Evolutionary conservation across 768 basidiomycete genomes (phyloP), one percentile per base, ranked within the genome.

Genomic region (Tricholoma sp.): DNA sequence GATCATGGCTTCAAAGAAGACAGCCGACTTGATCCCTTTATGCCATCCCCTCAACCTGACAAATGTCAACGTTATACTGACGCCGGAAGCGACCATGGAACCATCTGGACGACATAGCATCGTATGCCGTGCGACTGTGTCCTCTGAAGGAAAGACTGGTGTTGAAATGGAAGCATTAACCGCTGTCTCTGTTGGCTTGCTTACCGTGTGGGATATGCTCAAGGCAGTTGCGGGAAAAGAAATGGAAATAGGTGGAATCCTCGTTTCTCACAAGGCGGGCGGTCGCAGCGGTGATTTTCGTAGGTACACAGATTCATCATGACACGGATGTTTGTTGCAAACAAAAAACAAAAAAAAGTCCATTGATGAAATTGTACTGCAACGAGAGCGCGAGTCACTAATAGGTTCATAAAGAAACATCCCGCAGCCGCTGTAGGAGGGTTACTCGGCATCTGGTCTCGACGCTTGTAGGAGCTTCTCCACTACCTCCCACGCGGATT

Each of bases 121-220:
- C 52, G 62, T 78, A 29, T 91, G 88, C 62, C 70, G 72, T 34
- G 89, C 86, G 22, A 86, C 82, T 7, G 89, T 91, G 34, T 76
- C 84, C 39, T 89, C 87, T 61, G 81, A 85, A 68, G 89, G 90
- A 12, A 85, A 85, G 69, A 92, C 92, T 12, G 89, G 94, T 4
- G 90, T 94, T 18, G 91, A 94, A 74, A 94, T 98, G 89, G 95
- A 97, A 72, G 94, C 93, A 21, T 68, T 95, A 56, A 90, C 86
- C n/a, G 87, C 86, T 21, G 93, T 91, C 8, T 85, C 85, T 1
- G 76, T 89, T 29, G 86, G 85, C 5, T 76, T 91, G 31, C 74
- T 95, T 54, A 91, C 91, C 1, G 84, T 94, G 12, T 96, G 92
- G 89, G 92, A 94, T 66, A 94, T 96, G 93, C 79, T 94, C 29